phyloP scores from a whole-genome alignment of 306 rosid genomes.

The Quercus dentata region DNA sequence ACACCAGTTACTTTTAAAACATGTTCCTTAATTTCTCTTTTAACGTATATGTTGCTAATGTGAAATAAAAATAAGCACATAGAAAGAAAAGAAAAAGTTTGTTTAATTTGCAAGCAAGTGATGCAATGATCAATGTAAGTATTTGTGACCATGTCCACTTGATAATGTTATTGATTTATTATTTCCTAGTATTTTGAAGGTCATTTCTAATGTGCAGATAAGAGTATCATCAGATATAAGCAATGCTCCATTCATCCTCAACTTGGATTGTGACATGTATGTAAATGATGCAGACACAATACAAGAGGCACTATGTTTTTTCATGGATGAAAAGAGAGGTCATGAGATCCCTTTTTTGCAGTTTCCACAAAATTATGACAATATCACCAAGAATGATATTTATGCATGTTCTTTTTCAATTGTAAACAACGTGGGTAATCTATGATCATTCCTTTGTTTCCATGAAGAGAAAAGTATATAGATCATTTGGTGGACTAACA shows the following conservation, averaged over 20 bases:
- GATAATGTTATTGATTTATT: too few relatives aligned
- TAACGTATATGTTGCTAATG: too few relatives aligned
- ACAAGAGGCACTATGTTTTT: conserved; percentile 52
- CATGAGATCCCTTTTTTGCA: conserved; percentile 53
- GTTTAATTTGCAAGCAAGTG: too few relatives aligned
- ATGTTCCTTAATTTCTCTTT: too few relatives aligned
- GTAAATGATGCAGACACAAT: conserved; percentile 45
- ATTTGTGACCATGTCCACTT: neutral
- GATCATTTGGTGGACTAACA: neutral
- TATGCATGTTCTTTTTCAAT: conserved; percentile 26
- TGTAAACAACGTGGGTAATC: conserved; percentile 19
- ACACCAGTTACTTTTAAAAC: too few relatives aligned
- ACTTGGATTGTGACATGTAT: conserved; percentile 73
- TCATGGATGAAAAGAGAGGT: conserved; percentile 56
- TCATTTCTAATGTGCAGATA: conserved; percentile 32
- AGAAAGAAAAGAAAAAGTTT: too few relatives aligned
- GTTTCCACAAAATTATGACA: conserved; percentile 42
- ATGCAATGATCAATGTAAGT: too few relatives aligned
- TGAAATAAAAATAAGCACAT: too few relatives aligned
- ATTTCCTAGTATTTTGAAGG: neutral
- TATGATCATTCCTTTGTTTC: neutral
- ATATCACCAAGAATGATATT: conserved; percentile 45
- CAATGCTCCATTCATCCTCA: conserved; percentile 62
- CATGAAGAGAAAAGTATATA: neutral
- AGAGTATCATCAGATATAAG: conserved; percentile 68